Percentiles rank a stretch among this genome's conserved stretches.
Evolutionary conservation across 345 rosid species (phyloP).

Genomic region (Carallia pectinifolia): DNA sequence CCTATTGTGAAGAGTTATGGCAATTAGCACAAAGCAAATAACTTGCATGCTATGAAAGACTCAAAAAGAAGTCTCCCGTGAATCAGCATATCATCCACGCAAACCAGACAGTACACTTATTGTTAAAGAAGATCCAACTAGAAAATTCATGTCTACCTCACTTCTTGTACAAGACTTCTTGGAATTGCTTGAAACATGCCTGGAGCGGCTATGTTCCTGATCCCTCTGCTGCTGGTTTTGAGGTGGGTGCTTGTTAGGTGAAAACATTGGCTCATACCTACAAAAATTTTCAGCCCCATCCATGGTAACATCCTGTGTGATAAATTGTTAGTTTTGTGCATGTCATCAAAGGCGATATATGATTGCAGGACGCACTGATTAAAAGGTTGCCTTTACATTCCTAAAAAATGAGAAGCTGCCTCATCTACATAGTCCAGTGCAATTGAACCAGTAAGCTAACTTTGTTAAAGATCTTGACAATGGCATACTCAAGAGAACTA

Average conservation of each 20-base stretch:
- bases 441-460: not conserved
- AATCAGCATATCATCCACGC: not conserved
- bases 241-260: conserved; percentile 32
- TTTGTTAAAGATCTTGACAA: not conserved
- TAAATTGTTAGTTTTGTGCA: not conserved
- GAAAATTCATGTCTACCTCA: conserved; percentile 52
- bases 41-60: not conserved
- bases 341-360: not conserved
- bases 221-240: conserved; percentile 35
- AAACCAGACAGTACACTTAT: not conserved
- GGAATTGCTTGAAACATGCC: conserved; percentile 31
- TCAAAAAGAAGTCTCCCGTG: not conserved
- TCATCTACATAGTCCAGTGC: not conserved
- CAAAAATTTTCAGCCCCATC: conserved; percentile 36
- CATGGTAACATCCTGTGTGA: conserved; percentile 41
- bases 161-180: conserved; percentile 59
- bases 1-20: conserved; percentile 38
- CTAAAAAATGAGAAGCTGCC: not conserved
- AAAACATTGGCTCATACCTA: conserved; percentile 33
- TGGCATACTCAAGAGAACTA: not conserved
- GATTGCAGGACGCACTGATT: not conserved
- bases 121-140: not conserved
- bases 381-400: not conserved
- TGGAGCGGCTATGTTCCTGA: conserved; percentile 36
- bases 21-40: conserved; percentile 1